Evolutionary conservation across 1,284 basidiomycete species (phyloP).

Genomic region (Cystobasidiaceae sp.): DNA sequence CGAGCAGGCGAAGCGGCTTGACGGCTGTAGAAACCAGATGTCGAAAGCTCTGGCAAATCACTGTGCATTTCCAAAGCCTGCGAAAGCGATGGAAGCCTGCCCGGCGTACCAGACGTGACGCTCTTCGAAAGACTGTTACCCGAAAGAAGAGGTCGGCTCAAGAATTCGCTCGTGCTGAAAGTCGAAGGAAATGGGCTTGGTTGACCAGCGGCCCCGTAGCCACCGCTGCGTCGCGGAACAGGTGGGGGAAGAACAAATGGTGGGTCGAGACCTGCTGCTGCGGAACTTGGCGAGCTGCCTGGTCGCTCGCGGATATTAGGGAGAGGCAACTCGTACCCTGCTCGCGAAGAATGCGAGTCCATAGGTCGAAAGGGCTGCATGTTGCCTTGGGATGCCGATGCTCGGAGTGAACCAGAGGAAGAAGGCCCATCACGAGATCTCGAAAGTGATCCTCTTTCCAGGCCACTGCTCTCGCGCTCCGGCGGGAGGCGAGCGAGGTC

Average conservation of each 20-base stretch:
- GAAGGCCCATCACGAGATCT: not conserved
- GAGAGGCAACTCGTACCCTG: too few relatives aligned
- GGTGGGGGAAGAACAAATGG: not conserved
- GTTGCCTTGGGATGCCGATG: not conserved
- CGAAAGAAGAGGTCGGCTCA: not conserved
- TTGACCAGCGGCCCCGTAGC: too few relatives aligned
- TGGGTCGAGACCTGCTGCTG: too few relatives aligned
- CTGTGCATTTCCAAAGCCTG: conserved; percentile 20
- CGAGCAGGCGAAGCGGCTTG: not conserved
- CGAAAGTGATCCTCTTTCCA: not conserved
- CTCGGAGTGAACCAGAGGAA: not conserved
- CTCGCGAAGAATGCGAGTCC: too few relatives aligned
- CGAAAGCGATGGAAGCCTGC: conserved; percentile 1
- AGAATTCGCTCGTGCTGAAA: not conserved
- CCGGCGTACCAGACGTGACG: not conserved
- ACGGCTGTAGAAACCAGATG: not conserved
- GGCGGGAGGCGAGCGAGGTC: too few relatives aligned
- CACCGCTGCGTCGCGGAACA: too few relatives aligned
- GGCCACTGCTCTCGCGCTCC: too few relatives aligned
- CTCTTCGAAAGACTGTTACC: not conserved
- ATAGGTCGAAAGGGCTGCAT: conserved; percentile 7
- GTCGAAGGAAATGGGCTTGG: not conserved
- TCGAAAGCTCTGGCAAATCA: conserved; percentile 7
- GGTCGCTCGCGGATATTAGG: too few relatives aligned
- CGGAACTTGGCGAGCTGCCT: too few relatives aligned